phyloP scores from a whole-genome alignment of 192 early-diverging fungal genomes.

The Gamsiella multidivaricata region DNA sequence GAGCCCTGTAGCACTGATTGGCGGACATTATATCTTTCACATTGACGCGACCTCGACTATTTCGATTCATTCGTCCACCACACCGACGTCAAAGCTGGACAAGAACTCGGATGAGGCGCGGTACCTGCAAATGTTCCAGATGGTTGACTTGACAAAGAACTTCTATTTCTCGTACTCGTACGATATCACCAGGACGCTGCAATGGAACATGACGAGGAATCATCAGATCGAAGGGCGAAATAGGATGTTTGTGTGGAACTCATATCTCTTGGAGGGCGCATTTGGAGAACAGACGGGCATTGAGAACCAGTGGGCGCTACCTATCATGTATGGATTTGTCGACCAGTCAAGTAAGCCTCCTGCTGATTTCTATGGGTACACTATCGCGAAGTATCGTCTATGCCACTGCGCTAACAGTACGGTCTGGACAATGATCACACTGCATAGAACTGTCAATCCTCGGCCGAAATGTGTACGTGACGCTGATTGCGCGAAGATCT shows the following conservation, averaged over 20 bases:
- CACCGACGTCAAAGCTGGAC: constrained; percentile 69
- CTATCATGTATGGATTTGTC: constrained; percentile 95
- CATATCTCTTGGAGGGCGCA: constrained; percentile 73
- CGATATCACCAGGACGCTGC: constrained; percentile 92
- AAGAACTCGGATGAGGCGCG: constrained; percentile 79
- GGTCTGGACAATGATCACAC: too few relatives aligned
- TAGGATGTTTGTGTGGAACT: constrained; percentile 98
- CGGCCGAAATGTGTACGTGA: constrained; percentile 91
- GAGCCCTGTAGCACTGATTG: constrained; percentile 89
- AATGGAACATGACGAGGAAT: constrained; percentile 84
- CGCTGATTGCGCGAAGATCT: constrained; percentile 94
- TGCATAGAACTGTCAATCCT: constrained; percentile 88
- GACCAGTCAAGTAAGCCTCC: constrained; percentile 91
- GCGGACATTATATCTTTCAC: constrained; percentile 96
- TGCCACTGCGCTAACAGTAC: too few relatives aligned
- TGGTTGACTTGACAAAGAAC: constrained; percentile 93
- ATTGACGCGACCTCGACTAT: constrained; percentile 90
- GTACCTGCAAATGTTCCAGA: constrained; percentile 88
- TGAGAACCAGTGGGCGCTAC: constrained; percentile 81
- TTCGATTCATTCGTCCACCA: constrained; percentile 65
- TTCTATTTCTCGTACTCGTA: constrained; percentile 99
- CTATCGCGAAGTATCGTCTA: too few relatives aligned
- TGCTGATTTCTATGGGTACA: too few relatives aligned
- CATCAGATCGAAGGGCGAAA: constrained; percentile 60
- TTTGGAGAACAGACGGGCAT: constrained; percentile 70